Evolutionary conservation across 2,329 filamentous ascomycete species (phyloP), one percentile per base, ranked within the genome.

Genomic region (Talaromyces sp.): DNA sequence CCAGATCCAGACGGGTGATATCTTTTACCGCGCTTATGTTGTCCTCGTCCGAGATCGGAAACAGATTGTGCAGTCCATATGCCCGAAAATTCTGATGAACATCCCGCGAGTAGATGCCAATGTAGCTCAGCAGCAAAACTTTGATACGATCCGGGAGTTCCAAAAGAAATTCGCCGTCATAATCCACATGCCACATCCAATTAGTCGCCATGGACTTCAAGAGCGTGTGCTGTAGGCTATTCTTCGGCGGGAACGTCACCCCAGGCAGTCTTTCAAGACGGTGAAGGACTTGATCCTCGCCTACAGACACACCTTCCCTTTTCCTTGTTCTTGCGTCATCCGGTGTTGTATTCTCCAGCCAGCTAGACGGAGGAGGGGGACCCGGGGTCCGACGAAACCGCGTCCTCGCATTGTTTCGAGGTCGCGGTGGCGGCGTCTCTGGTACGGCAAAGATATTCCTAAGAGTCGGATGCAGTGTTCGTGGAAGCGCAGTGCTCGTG

Each of bases 141-240:
- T 85, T 85, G 6, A 85, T 67, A 47, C 77, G 75, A 17, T 76
- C 71, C 0, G 85, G 83, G 13, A 88, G 67, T 3, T 80, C 74
- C 1, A 77, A 74, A 2, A 88, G 71, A 56, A 82, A 84, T 19
- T 81, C 73, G 60, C 82, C 80, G 66, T 87, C 84, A 64, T 85
- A 85, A 57, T 82, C 78, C 28, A 82, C 70, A 63, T 88, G 80
- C 71, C 81, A 80, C 10, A 77, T 70, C 85, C 85, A 88, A 27
- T 85, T 78, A 27, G 71, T 67, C 2, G 84, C 84, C 66, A 87
- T 80, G 0, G 77, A 76, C 65, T 82, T 84, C 42, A 88, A 68
- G 17, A 80, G 70, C 5, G 76, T 68, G 70, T 87, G 80, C 53
- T 81, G 65, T 8, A 88, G 72, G 58, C 79, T 83, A n/a, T 62